Base-by-base conservation (phyloP, 306 rosid species). In the Quercus wislizeni region DNA sequence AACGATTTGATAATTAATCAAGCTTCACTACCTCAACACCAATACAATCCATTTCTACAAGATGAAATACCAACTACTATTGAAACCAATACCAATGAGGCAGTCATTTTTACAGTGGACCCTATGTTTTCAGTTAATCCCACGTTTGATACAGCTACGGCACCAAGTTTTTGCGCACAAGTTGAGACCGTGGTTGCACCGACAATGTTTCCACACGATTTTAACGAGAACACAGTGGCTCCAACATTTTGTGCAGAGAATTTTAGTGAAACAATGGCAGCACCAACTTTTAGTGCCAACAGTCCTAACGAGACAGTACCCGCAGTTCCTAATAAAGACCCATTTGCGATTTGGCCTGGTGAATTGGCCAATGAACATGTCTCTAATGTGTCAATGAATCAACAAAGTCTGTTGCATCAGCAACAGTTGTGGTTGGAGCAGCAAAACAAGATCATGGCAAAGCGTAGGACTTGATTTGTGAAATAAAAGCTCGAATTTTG, bases 371-470 rank as follows among this genome's bases (percentile, higher is more conserved):
- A 57, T 71, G 83, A 77, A 21, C 57, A 57, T 28, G 33, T 28
- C 6, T 58, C 80, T 10, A 74, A 83, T 41, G 80, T 79, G 76
- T 38, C 83, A 10, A 63, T 73, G 81, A 87, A 82, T 46, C 73
- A 89, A 28, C 84, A 79, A 49, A 80, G 54, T 74, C 28, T 90
- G 57, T 31, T 81, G 78, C 68, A 56, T 30, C 89, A 89, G 41
- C 95, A 90, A 78, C 87, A 79, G 65, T 18, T 80, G 14, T 92
- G 98, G 98, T 84, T 82, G 78, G 98, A 92, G 86, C 88, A 87
- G 6, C 98, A 95, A 75, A 88, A 81, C 73, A 95, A 82, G 91
- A 92, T 95, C 65, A 95, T 95, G 35, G 87, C 90, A 4, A 92
- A 89, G 79, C 78, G 79, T 78, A 25, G 78, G 81, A 54, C 51